Evolutionary conservation across 2,329 filamentous ascomycete genomes (phyloP).

Genomic region (Nannizziopsis arthrosporioides): DNA sequence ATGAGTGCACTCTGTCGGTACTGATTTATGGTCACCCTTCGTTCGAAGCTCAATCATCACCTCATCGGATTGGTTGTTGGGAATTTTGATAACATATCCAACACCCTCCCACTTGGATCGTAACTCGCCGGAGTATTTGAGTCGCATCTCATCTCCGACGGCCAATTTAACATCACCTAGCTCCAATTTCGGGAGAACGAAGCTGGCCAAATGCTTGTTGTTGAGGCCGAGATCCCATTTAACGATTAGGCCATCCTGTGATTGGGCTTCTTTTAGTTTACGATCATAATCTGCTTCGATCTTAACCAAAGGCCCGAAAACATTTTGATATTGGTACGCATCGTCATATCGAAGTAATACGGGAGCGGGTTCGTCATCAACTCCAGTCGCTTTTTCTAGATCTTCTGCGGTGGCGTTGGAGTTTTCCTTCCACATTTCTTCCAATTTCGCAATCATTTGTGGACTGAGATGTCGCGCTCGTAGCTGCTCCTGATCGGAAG

Average conservation of each 20-base stretch:
- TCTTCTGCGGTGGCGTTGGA: conserved; percentile 77
- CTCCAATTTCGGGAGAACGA: conserved; percentile 92
- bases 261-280: conserved; percentile 96
- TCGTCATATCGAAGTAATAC: conserved; percentile 92
- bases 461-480: conserved; percentile 85
- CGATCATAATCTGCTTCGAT: conserved; percentile 99
- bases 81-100: conserved; percentile 97
- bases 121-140: conserved; percentile 91
- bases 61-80: conserved; percentile 97
- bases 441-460: conserved; percentile 88
- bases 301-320: conserved; percentile 94
- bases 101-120: conserved; percentile 92
- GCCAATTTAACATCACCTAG: conserved; percentile 95
- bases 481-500: conserved; percentile 89
- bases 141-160: conserved; percentile 94
- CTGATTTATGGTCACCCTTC: conserved; percentile 88
- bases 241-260: conserved; percentile 86
- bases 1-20: conserved; percentile 90
- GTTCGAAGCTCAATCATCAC: conserved; percentile 90
- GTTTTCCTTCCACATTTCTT: conserved; percentile 98
- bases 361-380: conserved; percentile 89
- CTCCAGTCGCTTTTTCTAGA: conserved; percentile 77
- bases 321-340: conserved; percentile 96
- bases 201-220: conserved; percentile 93
- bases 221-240: conserved; percentile 93